A percentile compares a stretch with the other conserved stretches of the same genome.
phyloP scores from a whole-genome alignment of 768 basidiomycete genomes.

The Pleurotus pulmonarius region DNA sequence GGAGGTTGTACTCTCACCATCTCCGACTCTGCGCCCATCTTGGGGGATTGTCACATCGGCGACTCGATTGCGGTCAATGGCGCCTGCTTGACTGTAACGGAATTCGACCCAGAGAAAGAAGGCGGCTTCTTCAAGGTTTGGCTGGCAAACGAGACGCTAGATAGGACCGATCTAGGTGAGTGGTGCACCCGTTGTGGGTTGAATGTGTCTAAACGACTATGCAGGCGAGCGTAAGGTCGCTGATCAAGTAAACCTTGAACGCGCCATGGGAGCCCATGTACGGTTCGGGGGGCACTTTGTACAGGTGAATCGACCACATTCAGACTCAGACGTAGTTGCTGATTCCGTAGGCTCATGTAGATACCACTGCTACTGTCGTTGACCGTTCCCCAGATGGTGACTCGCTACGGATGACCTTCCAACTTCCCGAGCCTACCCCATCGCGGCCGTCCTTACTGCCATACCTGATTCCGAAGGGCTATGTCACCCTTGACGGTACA shows the following conservation, averaged over 20 bases:
- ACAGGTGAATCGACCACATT: constrained; percentile 50
- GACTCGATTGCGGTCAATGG: constrained; percentile 94
- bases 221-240: constrained; percentile 76
- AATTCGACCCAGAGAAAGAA: constrained; percentile 57
- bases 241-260: constrained; percentile 85
- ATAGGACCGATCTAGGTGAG: constrained; percentile 86
- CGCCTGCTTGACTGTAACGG: constrained; percentile 86
- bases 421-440: constrained; percentile 58
- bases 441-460: constrained; percentile 62
- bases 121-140: constrained; percentile 92
- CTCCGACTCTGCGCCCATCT: constrained; percentile 62
- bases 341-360: constrained; percentile 79
- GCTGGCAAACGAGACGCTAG: constrained; percentile 92
- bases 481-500: constrained; percentile 90
- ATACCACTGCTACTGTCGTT: constrained; percentile 78
- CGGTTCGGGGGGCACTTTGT: constrained; percentile 98
- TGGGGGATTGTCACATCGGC: constrained; percentile 87
- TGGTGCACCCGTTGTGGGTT: not conserved
- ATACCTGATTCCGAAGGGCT: constrained; percentile 92
- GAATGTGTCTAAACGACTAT: not conserved
- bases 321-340: not conserved
- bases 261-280: constrained; percentile 89
- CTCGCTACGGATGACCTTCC: constrained; percentile 82
- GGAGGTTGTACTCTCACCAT: constrained; percentile 85
- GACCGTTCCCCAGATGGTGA: constrained; percentile 73